phyloP scores from a whole-genome alignment of 352 stramenopile genomes.

The Thalassiosira mediterranea region DNA sequence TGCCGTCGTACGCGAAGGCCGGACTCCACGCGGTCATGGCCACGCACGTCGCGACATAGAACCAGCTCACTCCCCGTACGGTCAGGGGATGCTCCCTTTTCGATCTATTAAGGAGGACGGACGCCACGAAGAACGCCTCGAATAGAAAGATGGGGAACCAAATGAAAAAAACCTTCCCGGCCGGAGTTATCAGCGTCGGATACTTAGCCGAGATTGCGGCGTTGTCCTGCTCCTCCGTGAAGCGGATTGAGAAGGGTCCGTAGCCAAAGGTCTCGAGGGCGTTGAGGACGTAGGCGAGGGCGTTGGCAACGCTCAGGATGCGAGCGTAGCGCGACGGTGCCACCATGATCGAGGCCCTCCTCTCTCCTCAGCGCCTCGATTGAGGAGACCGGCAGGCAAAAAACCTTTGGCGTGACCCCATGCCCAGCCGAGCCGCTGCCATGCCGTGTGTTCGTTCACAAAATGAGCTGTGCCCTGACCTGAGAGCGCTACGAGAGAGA shows the following conservation, averaged over 20 bases:
- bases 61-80: constrained; percentile 50
- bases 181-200: constrained; percentile 76
- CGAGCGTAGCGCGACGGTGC: too few species aligned
- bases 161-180: constrained; percentile 73
- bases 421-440: too few species aligned
- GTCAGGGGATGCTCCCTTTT: too few species aligned
- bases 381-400: too few species aligned
- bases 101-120: too few species aligned
- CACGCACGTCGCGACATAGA: constrained; percentile 55
- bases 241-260: constrained; percentile 30
- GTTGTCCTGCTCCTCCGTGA: constrained; percentile 45
- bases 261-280: constrained; percentile 49
- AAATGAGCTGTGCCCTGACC: too few species aligned
- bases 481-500: too few species aligned
- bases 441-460: too few species aligned
- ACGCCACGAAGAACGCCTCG: constrained; percentile 59
- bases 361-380: too few species aligned
- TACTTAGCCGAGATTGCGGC: constrained; percentile 67
- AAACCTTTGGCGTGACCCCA: too few species aligned
- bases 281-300: constrained; percentile 56
- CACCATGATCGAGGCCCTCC: too few species aligned
- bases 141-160: constrained; percentile 76
- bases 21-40: constrained; percentile 67
- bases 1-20: constrained; percentile 52
- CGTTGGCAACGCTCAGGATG: constrained; percentile 41